Base-by-base conservation (phyloP, 352 stramenopile genomes). In the Thraustochytrium striatum region DNA sequence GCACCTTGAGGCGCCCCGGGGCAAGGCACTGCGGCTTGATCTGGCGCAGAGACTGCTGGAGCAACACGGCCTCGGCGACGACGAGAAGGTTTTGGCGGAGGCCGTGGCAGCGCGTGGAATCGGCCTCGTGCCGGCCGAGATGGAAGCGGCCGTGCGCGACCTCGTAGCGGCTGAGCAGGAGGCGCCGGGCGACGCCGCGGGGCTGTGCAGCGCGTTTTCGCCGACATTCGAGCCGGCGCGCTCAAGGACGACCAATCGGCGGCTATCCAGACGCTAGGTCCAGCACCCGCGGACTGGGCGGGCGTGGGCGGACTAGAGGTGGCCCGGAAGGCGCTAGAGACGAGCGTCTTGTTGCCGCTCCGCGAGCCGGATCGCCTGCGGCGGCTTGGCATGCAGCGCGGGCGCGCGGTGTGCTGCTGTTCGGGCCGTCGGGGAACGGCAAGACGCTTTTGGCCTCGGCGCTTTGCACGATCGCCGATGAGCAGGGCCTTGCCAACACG, bases 281-380 rank as follows among this genome's bases (percentile, higher is more conserved):
- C 32, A 2, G 33, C 13, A n/a, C 2, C 2, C 19, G 3, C 11
- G 19, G 11, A 36, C 44, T 25, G 65, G 65, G 84, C 86, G 39
- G 90, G 94, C 82, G 87, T 96, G 68, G 91, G 90, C 44, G 91
- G 91, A 53, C 91, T 96, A 53, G 89, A 94, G 16, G 79, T 83
- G 11, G 91, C 95, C 81, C 80, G 95, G 44, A 87, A 94, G 83
- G 89, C 93, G 58, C 88, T 96, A 16, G 86, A 91, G 25, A 91
- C 97, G 79, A 88, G 96, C 21, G 95, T 97, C 79, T 89, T 96
- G 86, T 97, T 97, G 82, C 93, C 93, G 43, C 82, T 97, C 39
- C 95, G 90, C 0, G 90, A 96, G 82, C 93, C 92, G 0, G 92
- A 97, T 78, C 88, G 96, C 35, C 96, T 97, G 82, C 83, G 87